Conservation (phyloP, 148 eudicot species). For the Rhododendron kiyosumense region DNA sequence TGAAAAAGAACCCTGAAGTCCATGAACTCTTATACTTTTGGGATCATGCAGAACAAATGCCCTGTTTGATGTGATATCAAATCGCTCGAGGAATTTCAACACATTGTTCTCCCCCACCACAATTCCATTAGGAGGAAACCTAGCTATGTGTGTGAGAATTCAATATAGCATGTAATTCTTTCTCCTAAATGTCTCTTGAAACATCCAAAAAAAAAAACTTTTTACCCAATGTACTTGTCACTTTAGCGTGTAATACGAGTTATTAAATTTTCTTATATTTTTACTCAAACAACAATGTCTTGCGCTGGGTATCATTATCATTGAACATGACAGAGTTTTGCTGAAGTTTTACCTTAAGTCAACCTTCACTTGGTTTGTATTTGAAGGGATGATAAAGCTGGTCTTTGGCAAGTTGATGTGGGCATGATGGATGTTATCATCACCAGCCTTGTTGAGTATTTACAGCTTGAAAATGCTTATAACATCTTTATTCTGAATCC, state of each 20-base stretch:
- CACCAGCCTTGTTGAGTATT: conserved; percentile 77
- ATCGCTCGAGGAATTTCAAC: not conserved
- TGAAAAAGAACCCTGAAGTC: not conserved
- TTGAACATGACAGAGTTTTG: not conserved
- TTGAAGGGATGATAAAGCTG: conserved; percentile 44
- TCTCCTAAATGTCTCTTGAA: not conserved
- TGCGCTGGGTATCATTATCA: not conserved
- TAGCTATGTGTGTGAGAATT: not conserved
- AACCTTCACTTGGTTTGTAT: conserved; percentile 14
- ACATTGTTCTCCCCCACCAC: not conserved
- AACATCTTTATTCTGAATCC: conserved; percentile 85
- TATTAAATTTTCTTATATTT: not conserved
- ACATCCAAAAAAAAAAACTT: not conserved
- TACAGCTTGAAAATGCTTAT: conserved; percentile 74
- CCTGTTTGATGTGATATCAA: not conserved
- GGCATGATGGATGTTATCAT: conserved; percentile 81
- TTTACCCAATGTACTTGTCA: not conserved
- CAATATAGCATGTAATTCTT: not conserved
- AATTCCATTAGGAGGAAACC: not conserved
- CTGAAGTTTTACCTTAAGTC: not conserved
- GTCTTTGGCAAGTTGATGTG: conserved; percentile 87
- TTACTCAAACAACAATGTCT: not conserved
- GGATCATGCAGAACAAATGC: not conserved
- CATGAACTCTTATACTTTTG: not conserved
- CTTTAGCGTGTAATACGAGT: not conserved